Base-by-base conservation (phyloP, 345 rosid species). In the Populus davidiana region DNA sequence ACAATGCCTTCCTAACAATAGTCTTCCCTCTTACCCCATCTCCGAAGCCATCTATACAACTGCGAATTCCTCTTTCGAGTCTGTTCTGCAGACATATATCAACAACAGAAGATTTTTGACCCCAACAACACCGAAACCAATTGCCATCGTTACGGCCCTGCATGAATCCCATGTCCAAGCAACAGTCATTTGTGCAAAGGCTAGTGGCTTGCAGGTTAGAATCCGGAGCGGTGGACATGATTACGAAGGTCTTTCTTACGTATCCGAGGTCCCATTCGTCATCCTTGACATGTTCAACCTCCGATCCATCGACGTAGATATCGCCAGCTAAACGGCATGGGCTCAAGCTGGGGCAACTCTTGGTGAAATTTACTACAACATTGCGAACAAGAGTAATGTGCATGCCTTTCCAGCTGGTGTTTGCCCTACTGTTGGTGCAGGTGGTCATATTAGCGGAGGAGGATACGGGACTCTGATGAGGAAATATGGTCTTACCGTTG, bases 381-480 rank as follows among this genome's bases (percentile, higher is more conserved):
- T 73, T 13, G 67, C 52, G 4, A 59, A 73, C 29, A 35, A 8
- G 29, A 73, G 76, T 25, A 56, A 35, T 12, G 27, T 38, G 23
- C 76, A 52, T n/a, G 76, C 76, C 20, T 73, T 73, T 25, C 76
- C 76, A 10, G 67, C 76, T 4, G 76, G 76, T n/a, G 67, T 38
- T 13, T 73, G 76, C 52, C 36, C 49, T 36, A 5, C n/a, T 2
- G 3, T 73, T 2, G 67, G 76, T 11, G 49, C 39, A 35, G 76
- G 76, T 4, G 76, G 76, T 56, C 76, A 73, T 36, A 25, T 73
- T 38, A 73, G 67, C 21, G 76, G 76, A 59, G 76, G 76, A 20
- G 76, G 76, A 1, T 73, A 73, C 49, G 67, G 76, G 41, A n/a
- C 21, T 17, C 6, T 73, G 68, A 52, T 73, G 76, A 56, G 76